Evolutionary conservation across 257 asterid species (phyloP).

Genomic region (Nicotiana knightiana): DNA sequence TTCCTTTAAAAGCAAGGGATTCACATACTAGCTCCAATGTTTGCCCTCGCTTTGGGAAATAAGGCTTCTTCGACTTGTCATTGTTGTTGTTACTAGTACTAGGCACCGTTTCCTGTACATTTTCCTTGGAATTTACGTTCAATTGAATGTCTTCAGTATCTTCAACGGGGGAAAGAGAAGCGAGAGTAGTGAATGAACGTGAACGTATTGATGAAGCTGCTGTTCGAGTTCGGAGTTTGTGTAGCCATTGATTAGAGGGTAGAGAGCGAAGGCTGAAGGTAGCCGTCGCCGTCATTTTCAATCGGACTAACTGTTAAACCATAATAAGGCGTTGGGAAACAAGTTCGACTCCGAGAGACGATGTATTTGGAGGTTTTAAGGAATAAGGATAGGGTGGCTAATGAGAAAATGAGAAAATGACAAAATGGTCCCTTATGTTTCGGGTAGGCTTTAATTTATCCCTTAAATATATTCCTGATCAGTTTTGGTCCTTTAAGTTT

Average conservation of each 20-base stretch:
- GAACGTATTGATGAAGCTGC: neutral
- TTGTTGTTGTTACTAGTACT: neutral
- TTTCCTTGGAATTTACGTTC: neutral
- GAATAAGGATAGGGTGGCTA: neutral
- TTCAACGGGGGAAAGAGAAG: constrained; percentile 33
- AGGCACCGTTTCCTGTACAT: constrained; percentile 6
- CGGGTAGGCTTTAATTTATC: no score
- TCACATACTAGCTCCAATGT: constrained; percentile 80
- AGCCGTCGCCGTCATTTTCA: constrained; percentile 34
- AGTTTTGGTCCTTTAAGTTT: no score
- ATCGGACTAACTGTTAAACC: neutral
- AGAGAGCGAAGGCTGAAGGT: constrained; percentile 42
- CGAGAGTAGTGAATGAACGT: constrained; percentile 30
- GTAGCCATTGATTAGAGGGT: constrained; percentile 39
- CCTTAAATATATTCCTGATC: no score
- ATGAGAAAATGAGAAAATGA: neutral
- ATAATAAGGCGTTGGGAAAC: neutral
- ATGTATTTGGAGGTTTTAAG: neutral
- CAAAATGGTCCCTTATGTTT: no score
- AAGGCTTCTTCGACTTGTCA: constrained; percentile 9
- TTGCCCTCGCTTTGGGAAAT: constrained; percentile 84
- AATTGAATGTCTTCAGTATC: constrained; percentile 32
- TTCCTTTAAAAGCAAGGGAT: constrained; percentile 84
- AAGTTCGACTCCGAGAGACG: neutral
- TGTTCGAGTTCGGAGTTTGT: constrained; percentile 23